A percentile compares a stretch with the other conserved stretches of the same genome.
Evolutionary conservation across 192 early-diverging fungal species (phyloP).

Genomic region (Backusella circina): DNA sequence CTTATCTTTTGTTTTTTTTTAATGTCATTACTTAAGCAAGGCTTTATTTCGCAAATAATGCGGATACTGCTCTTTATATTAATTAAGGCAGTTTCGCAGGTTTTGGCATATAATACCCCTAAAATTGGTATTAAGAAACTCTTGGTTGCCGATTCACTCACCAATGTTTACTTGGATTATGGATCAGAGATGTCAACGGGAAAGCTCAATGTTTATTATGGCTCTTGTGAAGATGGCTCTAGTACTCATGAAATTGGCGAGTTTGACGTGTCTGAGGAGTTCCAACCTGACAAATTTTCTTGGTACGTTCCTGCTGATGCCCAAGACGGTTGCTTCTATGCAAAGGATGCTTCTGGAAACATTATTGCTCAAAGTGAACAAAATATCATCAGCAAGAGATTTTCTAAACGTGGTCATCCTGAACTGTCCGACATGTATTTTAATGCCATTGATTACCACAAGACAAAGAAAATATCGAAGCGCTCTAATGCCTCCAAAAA

Average conservation of each 20-base stretch:
- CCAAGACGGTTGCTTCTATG: background rate
- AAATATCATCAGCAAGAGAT: background rate
- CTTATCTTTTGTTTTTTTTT: too few relatives aligned
- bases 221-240: background rate
- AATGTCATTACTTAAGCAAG: too few relatives aligned
- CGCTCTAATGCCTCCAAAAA: background rate
- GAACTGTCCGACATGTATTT: slow-evolving; percentile 17
- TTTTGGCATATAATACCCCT: too few relatives aligned
- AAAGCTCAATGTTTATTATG: background rate
- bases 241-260: slow-evolving; percentile 1
- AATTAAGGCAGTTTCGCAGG: too few relatives aligned
- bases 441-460: slow-evolving; percentile 17
- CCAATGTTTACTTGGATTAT: slow-evolving; percentile 7
- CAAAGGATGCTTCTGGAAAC: background rate
- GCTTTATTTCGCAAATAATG: too few relatives aligned
- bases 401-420: slow-evolving; percentile 13
- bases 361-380: slow-evolving; percentile 9
- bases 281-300: slow-evolving; percentile 1
- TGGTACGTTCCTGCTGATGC: slow-evolving; percentile 9
- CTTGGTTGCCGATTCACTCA: background rate
- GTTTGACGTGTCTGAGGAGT: background rate
- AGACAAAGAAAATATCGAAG: background rate
- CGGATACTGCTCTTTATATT: too few relatives aligned
- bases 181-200: background rate
- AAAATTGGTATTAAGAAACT: too few relatives aligned